Conservation (phyloP, 2,329 filamentous ascomycete species). For the Alternaria hordeiaustralica region DNA sequence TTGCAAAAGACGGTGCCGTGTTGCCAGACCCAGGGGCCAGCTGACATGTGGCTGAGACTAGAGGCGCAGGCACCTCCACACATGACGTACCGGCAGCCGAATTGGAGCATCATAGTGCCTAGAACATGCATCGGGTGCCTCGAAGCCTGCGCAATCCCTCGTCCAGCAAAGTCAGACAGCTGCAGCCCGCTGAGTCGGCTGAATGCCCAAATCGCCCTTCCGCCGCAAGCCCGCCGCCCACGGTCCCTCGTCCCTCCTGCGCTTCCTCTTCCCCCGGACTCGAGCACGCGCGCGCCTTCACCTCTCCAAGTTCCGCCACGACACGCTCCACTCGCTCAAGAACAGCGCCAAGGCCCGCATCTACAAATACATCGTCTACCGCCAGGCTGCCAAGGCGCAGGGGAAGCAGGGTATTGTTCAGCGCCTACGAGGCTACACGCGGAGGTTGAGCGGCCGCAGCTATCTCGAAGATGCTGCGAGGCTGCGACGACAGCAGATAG, state of each 20-base stretch:
- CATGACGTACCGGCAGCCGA: constrained; percentile 22
- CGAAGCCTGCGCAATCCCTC: constrained; percentile 10
- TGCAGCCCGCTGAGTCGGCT: constrained; percentile 23
- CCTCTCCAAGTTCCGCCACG: constrained; percentile 74
- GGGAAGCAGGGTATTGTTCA: constrained; percentile 38
- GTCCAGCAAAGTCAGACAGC: constrained; percentile 12
- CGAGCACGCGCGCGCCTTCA: constrained; percentile 68
- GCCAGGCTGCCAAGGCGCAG: constrained; percentile 55
- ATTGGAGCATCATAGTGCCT: constrained; percentile 14
- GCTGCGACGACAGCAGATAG: constrained; percentile 42
- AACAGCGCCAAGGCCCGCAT: constrained; percentile 76
- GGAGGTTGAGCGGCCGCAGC: constrained; percentile 33
- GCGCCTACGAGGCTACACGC: constrained; percentile 42
- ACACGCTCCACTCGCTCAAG: constrained; percentile 74
- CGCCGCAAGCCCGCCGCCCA: constrained; percentile 40
- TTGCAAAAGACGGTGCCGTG: not conserved
- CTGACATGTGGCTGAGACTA: constrained; percentile 5
- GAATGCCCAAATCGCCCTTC: constrained; percentile 44
- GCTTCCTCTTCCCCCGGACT: constrained; percentile 72
- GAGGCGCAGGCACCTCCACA: constrained; percentile 9
- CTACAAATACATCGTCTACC: constrained; percentile 73
- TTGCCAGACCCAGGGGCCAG: not conserved
- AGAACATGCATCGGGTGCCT: constrained; percentile 6
- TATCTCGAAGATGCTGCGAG: constrained; percentile 44
- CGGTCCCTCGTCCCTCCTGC: constrained; percentile 56